Base-by-base conservation (phyloP, 441 rosid genomes). In the Geranium incanum region DNA sequence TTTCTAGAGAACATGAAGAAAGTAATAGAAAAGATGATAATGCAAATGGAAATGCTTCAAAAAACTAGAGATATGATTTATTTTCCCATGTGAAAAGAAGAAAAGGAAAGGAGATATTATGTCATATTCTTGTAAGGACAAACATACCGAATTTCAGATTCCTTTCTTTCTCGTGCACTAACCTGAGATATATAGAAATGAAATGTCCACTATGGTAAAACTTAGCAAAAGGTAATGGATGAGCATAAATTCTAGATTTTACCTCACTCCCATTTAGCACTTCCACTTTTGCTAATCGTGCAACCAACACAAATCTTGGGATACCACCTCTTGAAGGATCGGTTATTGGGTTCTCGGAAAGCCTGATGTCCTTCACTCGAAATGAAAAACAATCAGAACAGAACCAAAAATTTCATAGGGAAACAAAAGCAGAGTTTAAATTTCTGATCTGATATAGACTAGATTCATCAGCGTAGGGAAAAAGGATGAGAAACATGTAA, bases 221-320 rank as follows among this genome's bases (percentile, higher is more conserved):
- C 41, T 66, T 64, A 19, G 37, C 28, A 52, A 64, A 72, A 57
- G 55, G 67, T 66, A 70, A 45, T 39, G 15, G 39, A 73, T 11
- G 66, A 11, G 52, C 3, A 12, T 12, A 68, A 50, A 60, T 64
- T 64, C 36, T 48, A 50, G 70, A 77, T 68, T 72, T 75, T 86
- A 95, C 99, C 97, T 92, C 99, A 74, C 99, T 92, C 76, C 97
- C 97, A 79, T 92, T 92, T 76, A 95, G 85, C 68, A 90, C 70
- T 83, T 92, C 80, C 71, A 94, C 87, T 77, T 85, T 92, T 43
- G 86, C 84, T 78, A 94, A 78, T 21, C 89, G 83, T 57, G 99
- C 97, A 77, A 94, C 63, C 74, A 88, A 78, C 74, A 84, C 86
- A 85, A 78, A 94, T 81, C 99, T 89, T 9, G 97, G 88, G 76